These are phyloP conservation scores for Pyrenochaeta sp. DNA, from an alignment of 2,329 filamentous ascomycete species.

Conservation along the genomic window DNA sequence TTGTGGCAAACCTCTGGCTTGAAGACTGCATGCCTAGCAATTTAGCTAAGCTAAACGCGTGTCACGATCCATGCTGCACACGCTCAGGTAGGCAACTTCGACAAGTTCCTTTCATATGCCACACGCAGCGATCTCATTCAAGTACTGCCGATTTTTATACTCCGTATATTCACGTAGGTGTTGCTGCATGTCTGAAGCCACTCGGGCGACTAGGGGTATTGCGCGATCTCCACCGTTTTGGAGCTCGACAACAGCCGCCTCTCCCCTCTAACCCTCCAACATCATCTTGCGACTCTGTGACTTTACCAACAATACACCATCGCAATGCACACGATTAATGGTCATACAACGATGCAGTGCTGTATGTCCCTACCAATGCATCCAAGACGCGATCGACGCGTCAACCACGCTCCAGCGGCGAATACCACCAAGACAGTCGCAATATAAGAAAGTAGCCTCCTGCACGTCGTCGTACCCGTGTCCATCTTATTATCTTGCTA, in stretches of 20 bases:
- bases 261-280: not conserved
- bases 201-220: not conserved
- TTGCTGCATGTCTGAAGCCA: not conserved
- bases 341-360: not conserved
- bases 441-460: not conserved
- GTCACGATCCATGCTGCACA: no score
- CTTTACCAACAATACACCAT: not conserved
- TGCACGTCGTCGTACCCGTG: not conserved
- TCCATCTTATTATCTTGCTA: not conserved
- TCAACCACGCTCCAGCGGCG: not conserved
- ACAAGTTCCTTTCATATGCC: no score
- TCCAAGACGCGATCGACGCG: not conserved
- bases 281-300: no score
- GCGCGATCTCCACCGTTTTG: no score
- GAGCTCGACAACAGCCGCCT: no score
- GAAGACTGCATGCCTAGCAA: no score
- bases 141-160: no score
- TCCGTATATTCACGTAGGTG: no score
- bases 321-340: not conserved
- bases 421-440: not conserved
- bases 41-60: no score
- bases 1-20: no score
- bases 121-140: no score
- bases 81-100: no score
- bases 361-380: not conserved